These are phyloP conservation scores for Leishmania guyanensis DNA, from an alignment of 208 protist genomes.

Conservation along the genomic window DNA sequence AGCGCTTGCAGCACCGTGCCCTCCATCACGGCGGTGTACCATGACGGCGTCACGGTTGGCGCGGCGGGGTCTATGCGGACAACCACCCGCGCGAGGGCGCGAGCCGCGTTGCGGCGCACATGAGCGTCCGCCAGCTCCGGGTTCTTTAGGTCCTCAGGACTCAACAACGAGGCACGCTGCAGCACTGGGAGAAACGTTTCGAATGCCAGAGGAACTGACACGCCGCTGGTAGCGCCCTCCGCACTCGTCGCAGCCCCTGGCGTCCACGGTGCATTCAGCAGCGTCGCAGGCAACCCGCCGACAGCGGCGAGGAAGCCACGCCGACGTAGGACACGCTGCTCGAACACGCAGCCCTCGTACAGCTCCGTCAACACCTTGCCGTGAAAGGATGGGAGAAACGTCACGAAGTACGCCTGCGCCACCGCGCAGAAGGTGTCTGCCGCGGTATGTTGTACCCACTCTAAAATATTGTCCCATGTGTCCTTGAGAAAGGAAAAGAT, in stretches of 20 bases:
- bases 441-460: slow-evolving; percentile 79
- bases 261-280: slow-evolving; percentile 42
- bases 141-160: slow-evolving; percentile 32
- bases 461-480: slow-evolving; percentile 85
- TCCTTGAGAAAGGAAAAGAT: slow-evolving; percentile 89
- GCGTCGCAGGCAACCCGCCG: slow-evolving; percentile 64
- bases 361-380: slow-evolving; percentile 74
- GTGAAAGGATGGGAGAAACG: slow-evolving; percentile 70
- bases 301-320: slow-evolving; percentile 87
- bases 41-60: slow-evolving; percentile 22
- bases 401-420: slow-evolving; percentile 65
- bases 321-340: slow-evolving; percentile 61
- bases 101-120: slow-evolving; percentile 89
- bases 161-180: slow-evolving; percentile 23
- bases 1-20: slow-evolving; percentile 63
- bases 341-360: slow-evolving; percentile 35
- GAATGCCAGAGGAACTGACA: slow-evolving; percentile 8
- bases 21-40: slow-evolving; percentile 45
- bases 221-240: slow-evolving; percentile 7
- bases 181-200: slow-evolving; percentile 21
- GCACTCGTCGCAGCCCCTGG: not conserved
- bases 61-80: slow-evolving; percentile 25
- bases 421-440: slow-evolving; percentile 67
- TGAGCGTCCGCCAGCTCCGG: slow-evolving; percentile 90
- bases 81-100: slow-evolving; percentile 52